Evolutionary conservation across 495 filamentous ascomycete genomes (phyloP), one percentile per base, ranked within the genome.

Genomic region (Pyrenula massariospora): DNA sequence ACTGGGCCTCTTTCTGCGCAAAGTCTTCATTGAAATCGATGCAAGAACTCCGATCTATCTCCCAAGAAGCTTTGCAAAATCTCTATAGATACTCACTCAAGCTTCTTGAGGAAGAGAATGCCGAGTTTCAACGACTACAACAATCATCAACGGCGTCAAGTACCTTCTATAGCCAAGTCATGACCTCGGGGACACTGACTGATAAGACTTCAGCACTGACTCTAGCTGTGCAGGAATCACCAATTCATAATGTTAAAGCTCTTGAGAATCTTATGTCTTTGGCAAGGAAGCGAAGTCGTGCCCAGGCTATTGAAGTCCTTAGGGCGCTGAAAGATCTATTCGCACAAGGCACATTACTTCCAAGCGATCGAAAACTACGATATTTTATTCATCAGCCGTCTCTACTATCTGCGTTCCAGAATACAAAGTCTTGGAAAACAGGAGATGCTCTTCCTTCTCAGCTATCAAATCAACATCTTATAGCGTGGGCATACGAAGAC

Each of bases 131-230:
- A 60, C 60, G 77, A 55, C 67, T 73, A 10, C 65, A 58, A 22
- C 58, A 66, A 24, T 76, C 77, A 1, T 72, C 80, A 22, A 86
- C 87, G 48, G 96, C 93, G 1, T 87, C 91, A 10, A 84, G 91
- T 65, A 93, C 87, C 68, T 98, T 97, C 75, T 83, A 96, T 73
- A 87, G 88, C 1, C 94, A 90, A 3, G 95, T 98, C 67, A 96
- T 98, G 93, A 73, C 90, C 15, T 90, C 91, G 1, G 93, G 93
- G 72, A 98, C 94, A 8, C 78, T 96, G 54, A 93, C 90, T 31
- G 93, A 98, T 71, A 97, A 96, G 68, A 88, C 96, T 24, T 96
- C 94, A 2, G 93, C 93, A 3, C 71, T 96, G 61, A 98, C 93
- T 1, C 75, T 98, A 51, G 85, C 90, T 22, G 85, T 95, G 12